Conservation (phyloP, 306 rosid species). For the Trichosanthes cucumerina region DNA sequence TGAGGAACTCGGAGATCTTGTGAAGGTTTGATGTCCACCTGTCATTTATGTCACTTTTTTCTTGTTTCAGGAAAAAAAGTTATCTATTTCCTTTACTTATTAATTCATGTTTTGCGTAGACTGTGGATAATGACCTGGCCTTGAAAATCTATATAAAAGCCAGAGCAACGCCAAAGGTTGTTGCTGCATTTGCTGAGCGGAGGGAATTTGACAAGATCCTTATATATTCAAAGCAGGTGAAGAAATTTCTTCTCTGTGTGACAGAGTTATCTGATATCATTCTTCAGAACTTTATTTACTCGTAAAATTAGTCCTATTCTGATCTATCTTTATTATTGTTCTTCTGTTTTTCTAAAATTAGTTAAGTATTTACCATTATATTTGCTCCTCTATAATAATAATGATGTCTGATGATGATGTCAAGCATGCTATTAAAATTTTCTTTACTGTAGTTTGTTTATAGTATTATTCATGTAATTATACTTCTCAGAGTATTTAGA, state of each 20-base stretch:
- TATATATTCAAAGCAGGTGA: conserved; percentile 95
- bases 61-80: not conserved
- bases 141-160: conserved; percentile 95
- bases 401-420: not conserved
- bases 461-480: not conserved
- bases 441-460: not conserved
- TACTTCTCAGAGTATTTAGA: not conserved
- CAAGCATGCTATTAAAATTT: not conserved
- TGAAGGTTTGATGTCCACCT: conserved; percentile 56
- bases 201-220: conserved; percentile 98
- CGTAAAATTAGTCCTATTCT: not conserved
- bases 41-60: not conserved
- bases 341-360: not conserved
- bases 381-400: not conserved
- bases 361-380: not conserved
- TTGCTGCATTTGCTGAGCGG: conserved; percentile 97
- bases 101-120: conserved; percentile 33
- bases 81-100: not conserved
- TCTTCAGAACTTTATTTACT: not conserved
- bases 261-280: not conserved
- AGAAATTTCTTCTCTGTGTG: conserved; percentile 1
- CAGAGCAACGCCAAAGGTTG: conserved; percentile 97
- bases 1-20: conserved; percentile 98
- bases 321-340: conserved; percentile 6
- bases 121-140: conserved; percentile 94